phyloP scores from a whole-genome alignment of 495 filamentous ascomycete species.

The Aspergillus nanangensis region DNA sequence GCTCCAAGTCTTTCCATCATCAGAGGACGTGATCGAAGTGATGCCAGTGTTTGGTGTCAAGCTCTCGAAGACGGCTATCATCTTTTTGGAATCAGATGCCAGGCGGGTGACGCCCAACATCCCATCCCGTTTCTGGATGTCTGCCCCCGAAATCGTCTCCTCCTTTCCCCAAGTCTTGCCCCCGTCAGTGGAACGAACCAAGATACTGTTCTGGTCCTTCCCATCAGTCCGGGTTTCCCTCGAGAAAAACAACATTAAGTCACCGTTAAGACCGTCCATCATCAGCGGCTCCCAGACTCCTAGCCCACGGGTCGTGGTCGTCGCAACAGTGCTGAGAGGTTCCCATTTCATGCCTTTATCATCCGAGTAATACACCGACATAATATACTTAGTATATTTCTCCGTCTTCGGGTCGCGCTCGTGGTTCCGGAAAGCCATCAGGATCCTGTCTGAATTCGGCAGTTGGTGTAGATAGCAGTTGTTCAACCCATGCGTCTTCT shows the following conservation, averaged over 20 bases:
- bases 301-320: neutral
- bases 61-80: conserved; percentile 6
- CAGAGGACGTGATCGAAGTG: conserved; percentile 3
- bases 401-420: neutral
- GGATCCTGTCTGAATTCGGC: conserved; percentile 5
- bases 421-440: conserved; percentile 4
- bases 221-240: conserved; percentile 6
- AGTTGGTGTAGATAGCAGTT: conserved; percentile 9
- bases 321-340: conserved; percentile 3
- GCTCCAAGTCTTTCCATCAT: conserved; percentile 6
- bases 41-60: conserved; percentile 4
- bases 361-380: neutral
- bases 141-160: conserved; percentile 6
- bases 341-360: conserved; percentile 2
- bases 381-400: conserved; percentile 4
- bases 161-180: conserved; percentile 7
- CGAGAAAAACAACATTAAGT: conserved; percentile 6
- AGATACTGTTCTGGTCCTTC: conserved; percentile 5
- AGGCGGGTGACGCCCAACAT: conserved; percentile 5
- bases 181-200: conserved; percentile 1
- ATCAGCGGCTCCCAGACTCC: conserved; percentile 4
- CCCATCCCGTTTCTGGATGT: conserved; percentile 6
- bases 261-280: conserved; percentile 3
- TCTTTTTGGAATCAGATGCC: neutral
- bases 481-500: neutral